Evolutionary conservation across 2,329 filamentous ascomycete genomes (phyloP).

Genomic region (Nothophoma quercina): DNA sequence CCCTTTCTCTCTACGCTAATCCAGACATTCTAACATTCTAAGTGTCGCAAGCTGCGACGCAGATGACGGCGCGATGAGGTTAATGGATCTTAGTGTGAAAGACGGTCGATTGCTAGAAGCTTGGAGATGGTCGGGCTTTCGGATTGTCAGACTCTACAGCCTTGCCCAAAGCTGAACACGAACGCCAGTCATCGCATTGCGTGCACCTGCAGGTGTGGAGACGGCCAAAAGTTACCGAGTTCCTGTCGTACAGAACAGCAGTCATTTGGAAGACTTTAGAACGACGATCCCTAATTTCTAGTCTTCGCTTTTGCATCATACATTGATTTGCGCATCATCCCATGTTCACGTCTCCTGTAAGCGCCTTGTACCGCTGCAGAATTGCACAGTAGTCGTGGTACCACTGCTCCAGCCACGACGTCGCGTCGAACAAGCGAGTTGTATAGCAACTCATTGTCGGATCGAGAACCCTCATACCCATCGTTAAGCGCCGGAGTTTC

Average conservation of each 20-base stretch:
- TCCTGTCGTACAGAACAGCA: background rate
- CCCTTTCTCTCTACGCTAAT: too few species aligned
- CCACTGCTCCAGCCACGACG: constrained; percentile 38
- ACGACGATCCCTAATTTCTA: background rate
- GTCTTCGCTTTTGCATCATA: background rate
- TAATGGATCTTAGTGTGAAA: too few species aligned
- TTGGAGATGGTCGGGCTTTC: background rate
- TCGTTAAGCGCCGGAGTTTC: constrained; percentile 27
- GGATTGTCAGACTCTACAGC: background rate
- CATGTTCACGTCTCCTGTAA: constrained; percentile 14
- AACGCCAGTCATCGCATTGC: background rate
- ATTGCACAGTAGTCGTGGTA: constrained; percentile 34
- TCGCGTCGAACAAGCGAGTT: constrained; percentile 38
- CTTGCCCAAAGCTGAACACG: background rate
- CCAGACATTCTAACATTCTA: too few species aligned
- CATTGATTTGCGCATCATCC: background rate
- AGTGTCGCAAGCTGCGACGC: background rate
- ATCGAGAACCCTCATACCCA: constrained; percentile 26
- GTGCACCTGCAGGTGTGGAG: background rate
- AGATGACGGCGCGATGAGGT: background rate
- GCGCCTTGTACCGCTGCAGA: constrained; percentile 32
- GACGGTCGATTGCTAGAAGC: background rate
- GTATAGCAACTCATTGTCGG: constrained; percentile 36
- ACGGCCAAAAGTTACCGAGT: constrained; percentile 16
- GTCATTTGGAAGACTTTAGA: too few species aligned